A percentile compares a stretch with the other conserved stretches of the same genome.
These are phyloP conservation scores for Tolypocladium cylindrosporum DNA, from an alignment of 2,329 filamentous ascomycete species.

Conservation along the genomic window DNA sequence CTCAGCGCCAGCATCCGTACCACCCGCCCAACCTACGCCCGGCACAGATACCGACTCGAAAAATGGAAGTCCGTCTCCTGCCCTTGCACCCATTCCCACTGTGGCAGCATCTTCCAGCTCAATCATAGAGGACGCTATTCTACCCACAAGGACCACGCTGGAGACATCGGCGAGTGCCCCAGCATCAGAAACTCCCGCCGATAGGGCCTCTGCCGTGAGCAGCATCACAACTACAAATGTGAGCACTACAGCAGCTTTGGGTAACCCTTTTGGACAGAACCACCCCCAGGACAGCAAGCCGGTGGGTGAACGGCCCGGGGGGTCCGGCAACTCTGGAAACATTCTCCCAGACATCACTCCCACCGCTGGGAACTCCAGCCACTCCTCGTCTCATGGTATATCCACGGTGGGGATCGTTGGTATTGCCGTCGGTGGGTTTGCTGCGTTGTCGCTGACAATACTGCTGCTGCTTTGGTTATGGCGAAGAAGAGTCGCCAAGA, in stretches of 20 bases:
- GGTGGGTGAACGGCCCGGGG: not conserved
- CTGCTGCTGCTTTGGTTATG: slow-evolving; percentile 42
- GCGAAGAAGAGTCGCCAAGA: slow-evolving; percentile 28
- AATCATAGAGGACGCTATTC: not conserved
- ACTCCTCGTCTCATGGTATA: slow-evolving; percentile 1
- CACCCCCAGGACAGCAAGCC: not conserved
- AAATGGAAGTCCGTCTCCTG: not conserved
- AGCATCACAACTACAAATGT: not conserved
- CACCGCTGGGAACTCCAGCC: slow-evolving; percentile 4
- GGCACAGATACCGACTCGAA: not conserved
- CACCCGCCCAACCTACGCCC: not conserved
- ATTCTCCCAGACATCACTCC: not conserved
- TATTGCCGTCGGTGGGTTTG: slow-evolving; percentile 39
- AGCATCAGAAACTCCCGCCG: not conserved
- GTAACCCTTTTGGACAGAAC: not conserved
- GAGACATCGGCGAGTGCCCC: not conserved
- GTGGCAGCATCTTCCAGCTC: not conserved
- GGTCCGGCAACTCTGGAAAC: not conserved
- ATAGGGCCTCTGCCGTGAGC: not conserved
- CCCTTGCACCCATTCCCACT: not conserved
- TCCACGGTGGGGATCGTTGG: slow-evolving; percentile 33
- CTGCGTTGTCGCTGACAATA: slow-evolving; percentile 29
- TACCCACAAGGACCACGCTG: not conserved
- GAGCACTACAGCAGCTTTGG: not conserved
- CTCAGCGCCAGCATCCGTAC: not conserved